These are phyloP conservation scores for Ceratobasidium sp. DNA, from an alignment of 1,284 basidiomycete genomes.

Conservation along the genomic window DNA sequence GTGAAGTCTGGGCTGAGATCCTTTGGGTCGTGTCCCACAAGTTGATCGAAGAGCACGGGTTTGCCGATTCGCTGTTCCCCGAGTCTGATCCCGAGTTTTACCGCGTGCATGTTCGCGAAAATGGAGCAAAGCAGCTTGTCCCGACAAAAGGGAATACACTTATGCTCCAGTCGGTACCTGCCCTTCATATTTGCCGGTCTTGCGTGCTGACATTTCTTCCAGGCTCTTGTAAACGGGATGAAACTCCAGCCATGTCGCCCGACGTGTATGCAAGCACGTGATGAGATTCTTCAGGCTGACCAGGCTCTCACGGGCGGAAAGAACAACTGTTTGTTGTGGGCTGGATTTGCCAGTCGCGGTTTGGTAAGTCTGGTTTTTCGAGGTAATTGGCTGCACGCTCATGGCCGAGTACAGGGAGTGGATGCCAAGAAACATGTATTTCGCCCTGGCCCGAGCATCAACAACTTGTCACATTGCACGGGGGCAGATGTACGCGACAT, in stretches of 20 bases:
- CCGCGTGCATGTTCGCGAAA: slow-evolving; percentile 51
- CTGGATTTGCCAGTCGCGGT: slow-evolving; percentile 85
- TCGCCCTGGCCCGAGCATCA: slow-evolving; percentile 16
- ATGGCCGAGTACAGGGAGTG: background rate
- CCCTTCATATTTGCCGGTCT: background rate
- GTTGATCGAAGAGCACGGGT: slow-evolving; percentile 61
- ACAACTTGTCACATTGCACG: background rate
- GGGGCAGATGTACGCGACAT: too few relatives aligned
- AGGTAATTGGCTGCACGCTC: background rate
- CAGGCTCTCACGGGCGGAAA: slow-evolving; percentile 89
- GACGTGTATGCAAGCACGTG: slow-evolving; percentile 89
- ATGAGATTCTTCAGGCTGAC: slow-evolving; percentile 94
- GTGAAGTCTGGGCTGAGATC: slow-evolving; percentile 67
- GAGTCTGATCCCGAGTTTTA: slow-evolving; percentile 57
- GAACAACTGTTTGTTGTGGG: slow-evolving; percentile 92
- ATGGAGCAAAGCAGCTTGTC: slow-evolving; percentile 57
- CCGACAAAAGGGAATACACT: slow-evolving; percentile 68
- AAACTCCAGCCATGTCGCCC: slow-evolving; percentile 76
- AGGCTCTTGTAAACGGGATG: slow-evolving; percentile 65
- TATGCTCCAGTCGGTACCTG: slow-evolving; percentile 56
- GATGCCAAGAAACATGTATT: slow-evolving; percentile 35
- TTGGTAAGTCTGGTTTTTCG: slow-evolving; percentile 57
- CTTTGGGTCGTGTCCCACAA: slow-evolving; percentile 61
- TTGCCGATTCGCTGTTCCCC: slow-evolving; percentile 62
- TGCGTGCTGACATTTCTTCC: background rate